These are phyloP conservation scores for Xylaria sp. DNA, from an alignment of 2,329 filamentous ascomycete genomes.

Conservation along the genomic window DNA sequence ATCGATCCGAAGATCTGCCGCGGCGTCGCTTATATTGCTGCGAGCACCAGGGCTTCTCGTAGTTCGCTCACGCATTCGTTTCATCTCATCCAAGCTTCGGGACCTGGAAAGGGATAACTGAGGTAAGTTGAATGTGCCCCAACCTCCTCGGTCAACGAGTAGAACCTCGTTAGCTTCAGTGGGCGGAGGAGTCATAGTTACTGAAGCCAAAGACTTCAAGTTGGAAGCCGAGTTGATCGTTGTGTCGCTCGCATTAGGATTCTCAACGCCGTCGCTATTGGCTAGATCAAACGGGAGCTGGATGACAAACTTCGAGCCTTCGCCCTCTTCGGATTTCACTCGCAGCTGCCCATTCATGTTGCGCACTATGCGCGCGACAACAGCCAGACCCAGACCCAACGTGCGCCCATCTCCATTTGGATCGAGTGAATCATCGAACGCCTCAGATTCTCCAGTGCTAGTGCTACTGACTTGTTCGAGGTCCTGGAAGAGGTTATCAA, in stretches of 20 bases:
- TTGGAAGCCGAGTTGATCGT: slow-evolving; percentile 18
- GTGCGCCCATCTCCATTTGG: slow-evolving; percentile 39
- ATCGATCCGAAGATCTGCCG: slow-evolving; percentile 66
- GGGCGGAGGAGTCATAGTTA: slow-evolving; percentile 30
- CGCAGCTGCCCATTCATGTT: slow-evolving; percentile 88
- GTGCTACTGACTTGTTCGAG: slow-evolving; percentile 52
- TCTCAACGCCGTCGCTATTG: slow-evolving; percentile 34
- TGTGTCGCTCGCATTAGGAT: slow-evolving; percentile 16
- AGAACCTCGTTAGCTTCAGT: slow-evolving; percentile 50
- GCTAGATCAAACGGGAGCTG: slow-evolving; percentile 69
- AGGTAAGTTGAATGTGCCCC: slow-evolving; percentile 2
- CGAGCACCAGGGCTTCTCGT: slow-evolving; percentile 47
- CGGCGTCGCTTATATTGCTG: slow-evolving; percentile 46
- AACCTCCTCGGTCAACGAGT: slow-evolving; percentile 49
- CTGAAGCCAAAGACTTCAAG: slow-evolving; percentile 29
- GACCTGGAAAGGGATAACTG: slow-evolving; percentile 23
- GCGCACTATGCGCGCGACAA: slow-evolving; percentile 79
- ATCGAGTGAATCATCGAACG: slow-evolving; percentile 27
- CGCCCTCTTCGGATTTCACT: slow-evolving; percentile 75
- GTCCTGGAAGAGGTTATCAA: slow-evolving; percentile 54
- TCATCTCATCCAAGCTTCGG: slow-evolving; percentile 35
- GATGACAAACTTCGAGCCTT: slow-evolving; percentile 77
- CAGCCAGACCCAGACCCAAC: slow-evolving; percentile 75
- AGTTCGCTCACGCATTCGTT: slow-evolving; percentile 39
- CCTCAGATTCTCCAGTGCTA: slow-evolving; percentile 35